Percentiles rank a stretch among this genome's conserved stretches.
Conservation (phyloP, 2,329 filamentous ascomycete species). For the Curvularia lunata region DNA sequence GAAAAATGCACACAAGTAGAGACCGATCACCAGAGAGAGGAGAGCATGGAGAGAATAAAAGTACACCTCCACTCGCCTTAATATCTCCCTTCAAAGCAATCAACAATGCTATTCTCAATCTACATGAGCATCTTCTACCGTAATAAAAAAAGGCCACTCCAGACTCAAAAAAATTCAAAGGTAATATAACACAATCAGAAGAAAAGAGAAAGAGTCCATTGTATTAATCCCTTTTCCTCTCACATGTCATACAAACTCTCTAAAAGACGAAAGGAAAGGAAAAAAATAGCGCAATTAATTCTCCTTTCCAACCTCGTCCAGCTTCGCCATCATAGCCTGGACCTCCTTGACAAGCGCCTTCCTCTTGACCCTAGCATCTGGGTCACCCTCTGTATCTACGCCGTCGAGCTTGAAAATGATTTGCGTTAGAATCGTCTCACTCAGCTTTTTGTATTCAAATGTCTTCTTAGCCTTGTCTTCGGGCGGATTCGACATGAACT, state of each 20-base stretch:
- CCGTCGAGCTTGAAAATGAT: constrained; percentile 78
- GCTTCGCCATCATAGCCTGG: constrained; percentile 67
- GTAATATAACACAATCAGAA: background rate
- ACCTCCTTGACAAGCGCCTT: constrained; percentile 77
- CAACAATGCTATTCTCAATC: background rate
- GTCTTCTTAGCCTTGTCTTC: constrained; percentile 65
- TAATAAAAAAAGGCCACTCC: background rate
- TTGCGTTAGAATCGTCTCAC: constrained; percentile 77
- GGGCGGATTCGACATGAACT: constrained; percentile 69
- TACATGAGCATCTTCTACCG: background rate
- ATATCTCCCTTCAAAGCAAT: too few species aligned
- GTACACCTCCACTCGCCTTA: too few species aligned
- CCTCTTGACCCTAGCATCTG: constrained; percentile 67
- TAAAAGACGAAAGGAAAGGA: background rate
- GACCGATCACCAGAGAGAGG: too few species aligned
- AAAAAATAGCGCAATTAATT: background rate
- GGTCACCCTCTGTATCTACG: constrained; percentile 74
- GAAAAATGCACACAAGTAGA: too few species aligned
- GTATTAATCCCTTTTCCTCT: background rate
- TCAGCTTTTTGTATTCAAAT: constrained; percentile 76
- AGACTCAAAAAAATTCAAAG: background rate
- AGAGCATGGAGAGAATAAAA: too few species aligned
- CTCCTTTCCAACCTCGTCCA: constrained; percentile 61
- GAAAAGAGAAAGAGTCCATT: background rate
- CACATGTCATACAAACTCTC: background rate